Conservation (phyloP, 1,284 basidiomycete genomes). For the Blastosporella zonata region DNA sequence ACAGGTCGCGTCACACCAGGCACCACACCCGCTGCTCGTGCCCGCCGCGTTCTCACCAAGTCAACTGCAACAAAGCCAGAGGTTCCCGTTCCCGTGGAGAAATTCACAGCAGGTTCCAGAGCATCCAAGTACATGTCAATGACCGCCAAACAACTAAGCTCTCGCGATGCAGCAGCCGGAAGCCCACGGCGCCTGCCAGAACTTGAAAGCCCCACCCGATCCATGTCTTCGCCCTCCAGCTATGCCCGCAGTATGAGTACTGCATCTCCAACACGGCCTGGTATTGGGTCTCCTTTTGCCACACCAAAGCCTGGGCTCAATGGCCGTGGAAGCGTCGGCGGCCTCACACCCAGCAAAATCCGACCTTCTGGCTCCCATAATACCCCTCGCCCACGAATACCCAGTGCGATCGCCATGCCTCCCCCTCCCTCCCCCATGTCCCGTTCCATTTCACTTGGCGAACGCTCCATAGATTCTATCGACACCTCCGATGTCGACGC, state of each 20-base stretch:
- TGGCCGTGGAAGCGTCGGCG: conserved; percentile 36
- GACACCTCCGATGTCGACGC: conserved; percentile 17
- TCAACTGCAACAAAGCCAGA: conserved; percentile 28
- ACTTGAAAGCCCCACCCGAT: conserved; percentile 37
- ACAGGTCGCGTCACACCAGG: conserved; percentile 44
- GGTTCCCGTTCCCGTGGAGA: conserved; percentile 29
- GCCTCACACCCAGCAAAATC: conserved; percentile 43
- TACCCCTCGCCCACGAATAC: conserved; percentile 61
- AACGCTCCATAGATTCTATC: conserved; percentile 8
- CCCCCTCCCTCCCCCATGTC: conserved; percentile 62
- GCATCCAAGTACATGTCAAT: conserved; percentile 81
- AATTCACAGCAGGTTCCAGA: conserved; percentile 77
- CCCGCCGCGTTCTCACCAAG: conserved; percentile 30
- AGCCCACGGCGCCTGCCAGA: conserved; percentile 28
- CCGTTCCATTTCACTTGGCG: conserved; percentile 14
- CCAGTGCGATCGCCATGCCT: conserved; percentile 76
- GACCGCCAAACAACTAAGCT: conserved; percentile 77
- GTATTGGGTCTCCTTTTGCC: conserved; percentile 50
- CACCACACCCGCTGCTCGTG: conserved; percentile 34
- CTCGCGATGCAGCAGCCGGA: conserved; percentile 34
- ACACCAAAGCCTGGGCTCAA: conserved; percentile 56
- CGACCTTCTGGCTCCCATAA: conserved; percentile 40
- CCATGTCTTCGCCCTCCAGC: conserved; percentile 28
- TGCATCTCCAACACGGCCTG: conserved; percentile 38
- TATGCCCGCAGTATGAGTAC: conserved; percentile 21